Percentiles rank a stretch among this genome's conserved stretches.
phyloP scores from a whole-genome alignment of 768 basidiomycete species.

The Lenzites betulinus region DNA sequence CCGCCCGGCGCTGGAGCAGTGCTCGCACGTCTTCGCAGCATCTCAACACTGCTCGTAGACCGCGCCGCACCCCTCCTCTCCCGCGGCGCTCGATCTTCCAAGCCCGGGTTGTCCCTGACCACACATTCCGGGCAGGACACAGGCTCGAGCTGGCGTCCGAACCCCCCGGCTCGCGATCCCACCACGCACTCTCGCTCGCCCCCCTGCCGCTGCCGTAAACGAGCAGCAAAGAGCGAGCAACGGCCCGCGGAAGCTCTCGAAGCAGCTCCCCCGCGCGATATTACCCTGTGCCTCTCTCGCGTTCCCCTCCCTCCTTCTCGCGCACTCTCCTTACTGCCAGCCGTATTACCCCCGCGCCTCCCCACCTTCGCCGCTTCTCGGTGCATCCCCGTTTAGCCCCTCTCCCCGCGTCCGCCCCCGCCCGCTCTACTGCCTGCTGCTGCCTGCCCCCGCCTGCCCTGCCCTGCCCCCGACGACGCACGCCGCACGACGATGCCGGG shows the following conservation, averaged over 20 bases:
- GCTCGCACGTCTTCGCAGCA: not conserved
- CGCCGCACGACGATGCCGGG: slow-evolving; percentile 52
- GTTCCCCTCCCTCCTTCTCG: slow-evolving; percentile 33
- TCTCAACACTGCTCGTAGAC: not conserved
- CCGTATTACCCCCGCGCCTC: slow-evolving; percentile 22
- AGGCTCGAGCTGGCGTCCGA: not conserved
- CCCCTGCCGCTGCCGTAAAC: slow-evolving; percentile 27
- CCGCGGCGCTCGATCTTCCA: not conserved
- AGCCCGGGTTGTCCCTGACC: not conserved
- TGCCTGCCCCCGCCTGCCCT: no score
- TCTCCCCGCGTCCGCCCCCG: slow-evolving; percentile 16
- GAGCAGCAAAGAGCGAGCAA: slow-evolving; percentile 22
- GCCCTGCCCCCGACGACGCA: slow-evolving; percentile 5
- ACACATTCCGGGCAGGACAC: slow-evolving; percentile 3
- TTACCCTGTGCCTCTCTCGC: slow-evolving; percentile 28
- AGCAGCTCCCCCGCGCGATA: slow-evolving; percentile 25
- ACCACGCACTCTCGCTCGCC: slow-evolving; percentile 16
- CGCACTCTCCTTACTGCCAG: slow-evolving; percentile 26
- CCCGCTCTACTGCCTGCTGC: slow-evolving; percentile 5
- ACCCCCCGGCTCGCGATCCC: not conserved
- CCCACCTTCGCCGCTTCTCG: slow-evolving; percentile 21
- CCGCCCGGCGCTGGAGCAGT: slow-evolving; percentile 3
- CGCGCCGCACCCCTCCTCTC: not conserved
- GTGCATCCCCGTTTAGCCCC: slow-evolving; percentile 7
- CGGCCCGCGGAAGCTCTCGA: slow-evolving; percentile 32